phyloP scores from a whole-genome alignment of 2,329 filamentous ascomycete species.

The Talaromyces albobiverticillius region DNA sequence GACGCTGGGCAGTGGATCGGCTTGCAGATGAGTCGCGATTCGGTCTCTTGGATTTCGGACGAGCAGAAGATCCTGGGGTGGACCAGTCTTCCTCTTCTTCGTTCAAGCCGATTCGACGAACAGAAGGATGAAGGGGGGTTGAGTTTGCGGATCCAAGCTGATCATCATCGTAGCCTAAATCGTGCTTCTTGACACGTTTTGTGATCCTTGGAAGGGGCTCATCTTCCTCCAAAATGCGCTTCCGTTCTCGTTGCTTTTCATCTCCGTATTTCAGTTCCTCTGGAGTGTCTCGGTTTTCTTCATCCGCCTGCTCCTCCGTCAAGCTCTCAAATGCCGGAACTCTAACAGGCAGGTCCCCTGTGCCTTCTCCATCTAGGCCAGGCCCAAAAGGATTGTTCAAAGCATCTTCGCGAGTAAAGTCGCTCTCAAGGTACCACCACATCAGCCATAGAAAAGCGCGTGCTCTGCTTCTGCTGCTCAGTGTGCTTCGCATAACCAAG shows the following conservation, averaged over 20 bases:
- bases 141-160: slow-evolving; percentile 31
- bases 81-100: slow-evolving; percentile 43
- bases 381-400: slow-evolving; percentile 85
- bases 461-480: slow-evolving; percentile 78
- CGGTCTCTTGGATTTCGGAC: slow-evolving; percentile 38
- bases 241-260: slow-evolving; percentile 47
- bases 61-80: slow-evolving; percentile 31
- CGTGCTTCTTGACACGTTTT: slow-evolving; percentile 45
- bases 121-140: slow-evolving; percentile 37
- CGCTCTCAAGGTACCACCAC: slow-evolving; percentile 98
- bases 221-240: slow-evolving; percentile 50
- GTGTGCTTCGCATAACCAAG: slow-evolving; percentile 83
- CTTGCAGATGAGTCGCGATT: slow-evolving; percentile 37
- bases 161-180: slow-evolving; percentile 33
- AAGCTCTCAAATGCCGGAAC: slow-evolving; percentile 47
- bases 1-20: slow-evolving; percentile 33
- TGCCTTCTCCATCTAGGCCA: slow-evolving; percentile 42
- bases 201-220: slow-evolving; percentile 42
- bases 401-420: slow-evolving; percentile 85
- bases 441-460: slow-evolving; percentile 94
- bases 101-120: slow-evolving; percentile 24
- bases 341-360: slow-evolving; percentile 44
- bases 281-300: slow-evolving; percentile 49
- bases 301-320: slow-evolving; percentile 49
- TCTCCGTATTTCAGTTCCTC: slow-evolving; percentile 50